Conservation (phyloP, 495 filamentous ascomycete genomes). For the Aspergillus biplanus region DNA sequence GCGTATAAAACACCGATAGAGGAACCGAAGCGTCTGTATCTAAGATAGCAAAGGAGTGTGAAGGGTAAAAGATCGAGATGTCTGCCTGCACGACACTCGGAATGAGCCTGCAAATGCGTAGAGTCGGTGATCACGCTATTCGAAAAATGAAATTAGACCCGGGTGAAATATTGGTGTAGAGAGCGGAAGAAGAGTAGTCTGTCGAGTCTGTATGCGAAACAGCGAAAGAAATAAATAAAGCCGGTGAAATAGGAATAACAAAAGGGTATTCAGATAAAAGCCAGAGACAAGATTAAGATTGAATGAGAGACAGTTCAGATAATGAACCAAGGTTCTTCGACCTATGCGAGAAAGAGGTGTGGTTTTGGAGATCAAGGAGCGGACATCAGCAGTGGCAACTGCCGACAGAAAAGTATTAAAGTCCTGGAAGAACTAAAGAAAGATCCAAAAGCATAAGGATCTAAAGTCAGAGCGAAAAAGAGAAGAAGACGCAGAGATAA, state of each 20-base stretch:
- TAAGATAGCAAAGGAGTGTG: background rate
- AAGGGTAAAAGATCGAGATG: slow-evolving; percentile 17
- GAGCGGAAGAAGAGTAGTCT: background rate
- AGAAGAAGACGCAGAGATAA: slow-evolving; percentile 8
- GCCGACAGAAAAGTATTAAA: slow-evolving; percentile 28
- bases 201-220: background rate
- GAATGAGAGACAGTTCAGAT: slow-evolving; percentile 6
- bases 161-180: background rate
- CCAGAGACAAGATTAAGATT: slow-evolving; percentile 1
- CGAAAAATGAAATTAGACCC: background rate
- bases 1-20: background rate
- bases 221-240: slow-evolving; percentile 3
- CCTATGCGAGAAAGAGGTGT: slow-evolving; percentile 1
- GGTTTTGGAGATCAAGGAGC: slow-evolving; percentile 31
- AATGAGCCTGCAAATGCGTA: slow-evolving; percentile 8
- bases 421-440: slow-evolving; percentile 10
- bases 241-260: background rate
- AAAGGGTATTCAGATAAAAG: slow-evolving; percentile 13
- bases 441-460: slow-evolving; percentile 24
- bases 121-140: background rate
- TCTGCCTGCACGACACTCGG: slow-evolving; percentile 31
- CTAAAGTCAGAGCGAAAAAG: background rate
- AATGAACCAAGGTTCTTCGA: slow-evolving; percentile 6
- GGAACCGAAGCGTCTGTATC: background rate
- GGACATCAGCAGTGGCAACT: slow-evolving; percentile 34